phyloP scores from a whole-genome alignment of 2,329 filamentous ascomycete species.

The Pseudogymnoascus sp. region DNA sequence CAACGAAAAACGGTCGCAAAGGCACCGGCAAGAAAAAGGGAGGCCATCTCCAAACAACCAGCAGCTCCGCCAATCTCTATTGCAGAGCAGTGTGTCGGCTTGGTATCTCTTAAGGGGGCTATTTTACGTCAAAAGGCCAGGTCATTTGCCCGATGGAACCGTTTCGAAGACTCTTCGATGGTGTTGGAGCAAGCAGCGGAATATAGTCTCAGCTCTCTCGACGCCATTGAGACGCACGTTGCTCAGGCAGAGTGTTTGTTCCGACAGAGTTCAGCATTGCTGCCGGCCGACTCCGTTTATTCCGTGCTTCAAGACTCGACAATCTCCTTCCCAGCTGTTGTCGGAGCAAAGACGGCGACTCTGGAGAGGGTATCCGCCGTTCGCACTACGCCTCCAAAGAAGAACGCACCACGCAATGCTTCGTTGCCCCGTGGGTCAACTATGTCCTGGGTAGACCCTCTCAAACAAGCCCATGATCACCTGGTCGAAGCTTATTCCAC shows the following conservation, averaged over 20 bases:
- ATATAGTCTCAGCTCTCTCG: conserved; percentile 34
- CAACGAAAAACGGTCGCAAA: conserved; percentile 25
- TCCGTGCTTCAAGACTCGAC: conserved; percentile 89
- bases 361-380: conserved; percentile 18
- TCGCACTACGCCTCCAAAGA: conserved; percentile 20
- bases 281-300: conserved; percentile 74
- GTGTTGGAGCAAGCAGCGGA: conserved; percentile 45
- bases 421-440: neutral
- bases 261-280: conserved; percentile 60
- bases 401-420: conserved; percentile 7
- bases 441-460: conserved; percentile 44
- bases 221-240: conserved; percentile 45
- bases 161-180: conserved; percentile 48
- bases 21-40: conserved; percentile 16
- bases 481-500: conserved; percentile 53
- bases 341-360: conserved; percentile 16
- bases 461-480: conserved; percentile 58
- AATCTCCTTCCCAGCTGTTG: conserved; percentile 70
- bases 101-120: conserved; percentile 37
- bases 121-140: conserved; percentile 44
- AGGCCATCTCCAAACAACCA: conserved; percentile 17
- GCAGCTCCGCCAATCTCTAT: conserved; percentile 16
- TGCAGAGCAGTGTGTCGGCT: conserved; percentile 26
- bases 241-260: conserved; percentile 61
- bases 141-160: conserved; percentile 31